Percentiles rank a stretch among this genome's conserved stretches.
Evolutionary conservation across 2,329 filamentous ascomycete species (phyloP).

Genomic region (Myriosclerotinia duriaeana): DNA sequence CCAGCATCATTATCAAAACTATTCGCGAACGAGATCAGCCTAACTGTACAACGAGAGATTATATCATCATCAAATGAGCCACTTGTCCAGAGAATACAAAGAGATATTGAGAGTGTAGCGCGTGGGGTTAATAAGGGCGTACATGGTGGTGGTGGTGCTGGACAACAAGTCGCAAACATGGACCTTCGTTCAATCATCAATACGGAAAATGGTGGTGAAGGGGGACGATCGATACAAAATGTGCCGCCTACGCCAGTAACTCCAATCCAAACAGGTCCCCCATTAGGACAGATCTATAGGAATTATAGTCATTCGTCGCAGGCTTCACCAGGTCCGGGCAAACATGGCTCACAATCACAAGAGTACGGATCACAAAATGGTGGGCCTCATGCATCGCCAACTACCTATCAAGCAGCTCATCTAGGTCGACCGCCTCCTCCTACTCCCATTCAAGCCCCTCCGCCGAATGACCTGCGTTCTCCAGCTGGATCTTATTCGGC

Average conservation of each 20-base stretch:
- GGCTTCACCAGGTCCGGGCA: constrained; percentile 37
- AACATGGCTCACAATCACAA: constrained; percentile 37
- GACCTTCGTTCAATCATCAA: constrained; percentile 55
- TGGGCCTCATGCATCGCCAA: constrained; percentile 39
- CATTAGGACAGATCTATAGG: constrained; percentile 36
- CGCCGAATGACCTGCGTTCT: constrained; percentile 44
- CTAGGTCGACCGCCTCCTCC: constrained; percentile 42
- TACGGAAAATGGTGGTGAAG: constrained; percentile 40
- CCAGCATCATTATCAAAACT: constrained; percentile 28
- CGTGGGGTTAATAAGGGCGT: constrained; percentile 30
- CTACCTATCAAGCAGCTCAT: constrained; percentile 38
- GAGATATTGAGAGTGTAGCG: constrained; percentile 28
- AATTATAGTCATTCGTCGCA: constrained; percentile 39
- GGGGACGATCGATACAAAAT: constrained; percentile 34
- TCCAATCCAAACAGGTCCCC: constrained; percentile 36
- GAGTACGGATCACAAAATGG: constrained; percentile 37
- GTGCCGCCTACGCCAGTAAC: constrained; percentile 39
- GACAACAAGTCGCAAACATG: constrained; percentile 44
- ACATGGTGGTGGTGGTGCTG: constrained; percentile 30
- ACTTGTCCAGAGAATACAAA: constrained; percentile 20
- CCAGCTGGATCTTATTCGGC: constrained; percentile 43
- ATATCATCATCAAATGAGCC: constrained; percentile 34
- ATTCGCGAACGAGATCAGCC: constrained; percentile 23
- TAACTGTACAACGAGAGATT: constrained; percentile 10
- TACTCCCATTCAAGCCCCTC: constrained; percentile 46